Evolutionary conservation across 805 yeast species (phyloP), one percentile per base, ranked within the genome.

Genomic region (Yamadazyma kitorensis): DNA sequence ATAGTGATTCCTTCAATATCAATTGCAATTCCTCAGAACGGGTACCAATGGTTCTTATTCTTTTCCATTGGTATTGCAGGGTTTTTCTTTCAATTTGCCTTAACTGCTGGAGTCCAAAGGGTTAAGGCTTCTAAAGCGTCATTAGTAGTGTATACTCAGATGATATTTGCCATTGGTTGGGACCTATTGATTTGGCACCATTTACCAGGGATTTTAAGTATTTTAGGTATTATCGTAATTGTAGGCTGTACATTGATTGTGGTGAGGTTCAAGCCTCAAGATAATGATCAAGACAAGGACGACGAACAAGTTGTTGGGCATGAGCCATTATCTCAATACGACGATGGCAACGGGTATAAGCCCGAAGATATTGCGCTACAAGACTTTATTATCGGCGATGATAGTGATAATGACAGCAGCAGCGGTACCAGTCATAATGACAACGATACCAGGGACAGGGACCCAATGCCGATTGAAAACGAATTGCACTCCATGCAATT

Each of bases 31-130:
- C 95, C 95, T 1, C 72, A 68, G 12, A 72, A 74, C n/a, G 18
- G 45, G 1, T 64, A 63, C 47, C 91, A 86, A 55, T 85, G 95
- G 93, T 43, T 61, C 2, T 59, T 84, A 14, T 71, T 88, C 43
- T 36, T 61, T 1, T 52, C 71, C 15, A 70, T 86, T 39, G 95
- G 96, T 2, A 41, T 82, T 2, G 71, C 84, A 34, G 97, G 97
- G 0, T 89, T 88, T 57, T 59, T 79, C 40, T 83, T 82, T 80
- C 96, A 89, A 55, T 80, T 79, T 49, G 61, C 81, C 23, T 58
- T 85, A 30, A 85, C 96, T 0, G 78, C 86, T 6, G 96, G 96
- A 1, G 73, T 88, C 32, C 95, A 86, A 54, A 67, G 86, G 35
- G 95, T 85, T 43, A 64, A 67, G 33, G 94, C 96, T 0, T 78